phyloP scores from a whole-genome alignment of 2,329 filamentous ascomycete genomes.

The Blastomyces gilchristii region DNA sequence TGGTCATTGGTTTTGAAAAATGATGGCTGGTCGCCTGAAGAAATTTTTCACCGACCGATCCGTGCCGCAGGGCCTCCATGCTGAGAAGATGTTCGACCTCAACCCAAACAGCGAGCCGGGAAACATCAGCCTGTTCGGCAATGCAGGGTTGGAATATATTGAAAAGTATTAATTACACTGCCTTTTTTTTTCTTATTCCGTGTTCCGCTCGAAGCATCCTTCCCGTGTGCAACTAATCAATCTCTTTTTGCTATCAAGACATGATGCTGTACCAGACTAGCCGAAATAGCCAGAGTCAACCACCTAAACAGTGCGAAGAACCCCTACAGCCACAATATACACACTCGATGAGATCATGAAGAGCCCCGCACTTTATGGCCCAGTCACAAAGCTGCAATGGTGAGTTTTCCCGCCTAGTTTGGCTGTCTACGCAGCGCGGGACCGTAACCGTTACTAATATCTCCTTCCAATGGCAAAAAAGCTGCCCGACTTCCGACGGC shows the following conservation, averaged over 20 bases:
- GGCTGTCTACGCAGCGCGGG: neutral
- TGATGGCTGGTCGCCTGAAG: constrained; percentile 17
- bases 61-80: constrained; percentile 11
- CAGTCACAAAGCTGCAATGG: constrained; percentile 15
- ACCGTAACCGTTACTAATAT: neutral
- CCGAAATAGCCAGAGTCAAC: constrained; percentile 17
- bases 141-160: constrained; percentile 19
- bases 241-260: constrained; percentile 13
- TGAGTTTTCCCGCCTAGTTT: neutral
- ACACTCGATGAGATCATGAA: constrained; percentile 16
- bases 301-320: constrained; percentile 17
- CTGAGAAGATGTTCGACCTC: constrained; percentile 14
- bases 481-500: constrained; percentile 16
- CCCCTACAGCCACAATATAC: constrained; percentile 17
- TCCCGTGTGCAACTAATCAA: neutral
- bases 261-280: constrained; percentile 14
- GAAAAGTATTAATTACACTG: constrained; percentile 14
- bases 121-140: constrained; percentile 16
- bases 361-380: constrained; percentile 13
- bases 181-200: neutral
- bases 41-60: constrained; percentile 15
- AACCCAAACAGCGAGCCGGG: constrained; percentile 15
- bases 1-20: constrained; percentile 22
- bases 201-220: neutral
- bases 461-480: constrained; percentile 5